Base-by-base conservation (phyloP, 192 early-diverging fungal species). In the Coemansia sp. region DNA sequence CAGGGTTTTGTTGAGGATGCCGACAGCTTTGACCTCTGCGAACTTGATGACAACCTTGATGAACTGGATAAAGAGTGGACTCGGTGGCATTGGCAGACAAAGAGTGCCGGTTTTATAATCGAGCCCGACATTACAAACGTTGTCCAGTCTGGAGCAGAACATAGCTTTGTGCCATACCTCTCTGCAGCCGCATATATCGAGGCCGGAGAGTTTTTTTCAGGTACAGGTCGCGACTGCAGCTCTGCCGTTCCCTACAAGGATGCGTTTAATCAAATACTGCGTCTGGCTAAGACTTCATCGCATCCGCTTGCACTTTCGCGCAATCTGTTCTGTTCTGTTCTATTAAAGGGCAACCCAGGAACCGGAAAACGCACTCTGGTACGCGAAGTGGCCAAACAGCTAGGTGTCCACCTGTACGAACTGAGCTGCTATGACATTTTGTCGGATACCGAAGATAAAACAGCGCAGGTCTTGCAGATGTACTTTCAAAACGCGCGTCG, bases 261-360 rank as follows among this genome's bases (percentile, higher is more conserved):
- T 20, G 59, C 66, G 14, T 42, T 46, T 14, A 37, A 47, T 0
- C 76, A 70, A 53, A 70, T 93, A 6, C 66, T 82, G 26, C 84
- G 87, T 20, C 73, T 93, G 0, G 76, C 89, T 1, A 83, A 81
- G 4, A 87, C 91, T 2, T 85, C 84, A 44, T 80, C 95, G 12
- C 88, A 93, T 64, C 91, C 94, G 11, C 68, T 88, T 21, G 86
- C 90, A 0, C 65, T 83, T 14, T 69, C 84, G n/a, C 81, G 90
- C 26, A 84, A 83, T 10, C 75, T 96, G 18, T 79, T 82, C 14
- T 91, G 90, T 60, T 87, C 86, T 1, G 84, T 87, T 0, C 65
- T 96, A 31, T 57, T 97, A 18, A 86, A 90, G 60, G 95, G 93
- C 11, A 86, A 90, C 20, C 79, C 85, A 1, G 95, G 95, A 5